Evolutionary conservation across 2,329 filamentous ascomycete genomes (phyloP), one percentile per base, ranked within the genome.

Genomic region (Talaromyces sp.): DNA sequence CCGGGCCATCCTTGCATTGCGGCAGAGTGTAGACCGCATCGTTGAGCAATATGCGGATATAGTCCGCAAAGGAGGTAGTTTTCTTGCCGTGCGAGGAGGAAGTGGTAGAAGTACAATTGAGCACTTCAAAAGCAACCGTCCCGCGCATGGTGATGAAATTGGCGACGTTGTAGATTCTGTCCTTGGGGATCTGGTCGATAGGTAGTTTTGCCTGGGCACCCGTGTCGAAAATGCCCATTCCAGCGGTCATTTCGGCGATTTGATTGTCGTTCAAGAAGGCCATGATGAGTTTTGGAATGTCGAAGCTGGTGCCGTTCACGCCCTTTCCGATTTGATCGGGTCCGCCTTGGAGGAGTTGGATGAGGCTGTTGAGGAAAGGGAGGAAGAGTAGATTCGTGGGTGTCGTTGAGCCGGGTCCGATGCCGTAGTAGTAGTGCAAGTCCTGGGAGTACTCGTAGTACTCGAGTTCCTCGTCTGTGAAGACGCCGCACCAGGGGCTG

Each of bases 361-460:
- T 74, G 5, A 89, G 72, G 1, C 79, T 76, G 21, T 83, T 79
- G 1, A 89, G 75, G 63, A 85, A 84, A 0, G 86, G 86, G 11
- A 85, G 79, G 85, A 89, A 85, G 77, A 86, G 82, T 62, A 81
- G 83, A 39, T 80, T 77, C 7, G 21, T 86, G 76, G 37, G 80
- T 75, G 1, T 64, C 42, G 60, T 58, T 12, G 81, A 80, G 1
- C 84, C 86, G 0, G 84, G 83, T 0, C 87, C 86, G 1, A 82
- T 78, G 11, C 85, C 85, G 68, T 89, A 88, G 75, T 85, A 89
- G 73, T 90, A 90, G 33, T 86, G 82, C 42, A 90, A 74, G 68
- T 90, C 87, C 66, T 90, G 86, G 1, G 81, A 79, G 71, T 90
- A 90, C 68, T 89, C 86, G 66, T 89, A 90, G 67, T 83, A 75